Conservation (phyloP, 2,329 filamentous ascomycete genomes). For the Curvularia lunata region DNA sequence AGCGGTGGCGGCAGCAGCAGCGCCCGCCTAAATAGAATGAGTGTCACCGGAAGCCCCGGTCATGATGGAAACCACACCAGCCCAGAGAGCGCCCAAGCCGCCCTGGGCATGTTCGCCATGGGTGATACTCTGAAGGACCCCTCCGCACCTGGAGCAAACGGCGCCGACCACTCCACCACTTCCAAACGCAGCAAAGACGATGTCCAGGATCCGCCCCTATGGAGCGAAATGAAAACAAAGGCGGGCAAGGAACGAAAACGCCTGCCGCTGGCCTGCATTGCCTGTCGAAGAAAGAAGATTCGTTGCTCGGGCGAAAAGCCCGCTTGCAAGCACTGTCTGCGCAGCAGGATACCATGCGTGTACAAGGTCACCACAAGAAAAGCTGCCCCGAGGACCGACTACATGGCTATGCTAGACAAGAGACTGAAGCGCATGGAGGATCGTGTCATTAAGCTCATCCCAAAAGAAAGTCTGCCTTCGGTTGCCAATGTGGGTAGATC, state of each 20-base stretch:
- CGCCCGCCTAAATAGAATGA: constrained; percentile 39
- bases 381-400: constrained; percentile 91
- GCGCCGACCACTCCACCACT: constrained; percentile 30
- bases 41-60: constrained; percentile 41
- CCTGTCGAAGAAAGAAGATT: constrained; percentile 96
- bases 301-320: constrained; percentile 97
- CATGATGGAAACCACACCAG: constrained; percentile 45
- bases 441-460: constrained; percentile 92
- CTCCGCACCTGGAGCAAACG: constrained; percentile 34
- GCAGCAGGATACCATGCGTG: constrained; percentile 91
- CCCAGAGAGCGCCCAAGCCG: constrained; percentile 41
- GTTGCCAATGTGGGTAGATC: constrained; percentile 75
- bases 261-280: constrained; percentile 90
- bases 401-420: constrained; percentile 99
- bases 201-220: constrained; percentile 50
- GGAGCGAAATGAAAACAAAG: constrained; percentile 62
- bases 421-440: constrained; percentile 97
- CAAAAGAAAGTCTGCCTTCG: constrained; percentile 78
- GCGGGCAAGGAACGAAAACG: constrained; percentile 96
- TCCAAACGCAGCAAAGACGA: constrained; percentile 41
- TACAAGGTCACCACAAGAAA: constrained; percentile 97
- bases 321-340: constrained; percentile 92
- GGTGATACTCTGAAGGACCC: constrained; percentile 38
- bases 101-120: constrained; percentile 40
- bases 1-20: constrained; percentile 32